phyloP scores from a whole-genome alignment of 176 grass and related monocot genomes.

The Rhipidocladum racemiflorum region DNA sequence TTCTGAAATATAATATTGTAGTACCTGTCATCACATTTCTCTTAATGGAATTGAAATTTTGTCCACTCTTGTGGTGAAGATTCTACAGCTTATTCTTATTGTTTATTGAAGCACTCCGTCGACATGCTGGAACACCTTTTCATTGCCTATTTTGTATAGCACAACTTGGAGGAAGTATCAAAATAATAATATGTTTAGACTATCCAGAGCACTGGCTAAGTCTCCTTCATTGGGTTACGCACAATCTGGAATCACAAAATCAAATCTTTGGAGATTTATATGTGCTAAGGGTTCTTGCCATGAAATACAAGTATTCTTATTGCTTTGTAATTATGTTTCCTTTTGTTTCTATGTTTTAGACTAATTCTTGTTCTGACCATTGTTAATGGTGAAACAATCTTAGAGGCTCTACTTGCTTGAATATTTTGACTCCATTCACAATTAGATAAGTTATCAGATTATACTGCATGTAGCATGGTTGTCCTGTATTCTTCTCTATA shows the following conservation, averaged over 20 bases:
- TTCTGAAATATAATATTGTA: neutral
- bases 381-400: neutral
- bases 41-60: conserved; percentile 13
- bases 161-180: conserved; percentile 95
- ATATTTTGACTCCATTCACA: no score
- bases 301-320: conserved; percentile 65
- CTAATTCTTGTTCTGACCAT: neutral
- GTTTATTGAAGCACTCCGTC: conserved; percentile 18
- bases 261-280: conserved; percentile 93
- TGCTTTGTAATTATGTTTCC: neutral
- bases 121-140: conserved; percentile 14
- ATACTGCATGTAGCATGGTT: no score
- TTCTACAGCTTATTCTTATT: neutral
- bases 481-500: no score
- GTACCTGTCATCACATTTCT: neutral
- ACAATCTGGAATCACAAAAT: conserved; percentile 64
- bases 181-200: conserved; percentile 85
- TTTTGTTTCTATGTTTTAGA: conserved; percentile 1
- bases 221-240: conserved; percentile 87
- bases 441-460: no score
- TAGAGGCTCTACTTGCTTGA: no score
- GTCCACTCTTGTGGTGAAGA: neutral
- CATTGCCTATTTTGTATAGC: conserved; percentile 47
- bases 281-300: conserved; percentile 80
- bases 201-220: conserved; percentile 91